Conservation (phyloP, 1,139 yeast species). For the Meyerozyma athensensis region DNA sequence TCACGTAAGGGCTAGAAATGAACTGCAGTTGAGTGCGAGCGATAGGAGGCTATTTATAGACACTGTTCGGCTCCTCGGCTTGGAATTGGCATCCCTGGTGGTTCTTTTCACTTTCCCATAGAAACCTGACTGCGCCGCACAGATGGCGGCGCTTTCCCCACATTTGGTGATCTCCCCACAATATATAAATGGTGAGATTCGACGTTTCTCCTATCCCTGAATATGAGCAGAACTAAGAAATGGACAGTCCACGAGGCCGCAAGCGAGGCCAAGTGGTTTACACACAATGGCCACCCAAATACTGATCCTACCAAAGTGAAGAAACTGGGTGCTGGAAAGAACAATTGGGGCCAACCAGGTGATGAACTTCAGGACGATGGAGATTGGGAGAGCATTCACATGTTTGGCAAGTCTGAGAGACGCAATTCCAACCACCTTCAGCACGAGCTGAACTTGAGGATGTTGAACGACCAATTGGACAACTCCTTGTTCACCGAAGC, state of each 20-base stretch:
- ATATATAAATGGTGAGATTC: not conserved
- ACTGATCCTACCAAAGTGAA: conserved; percentile 71
- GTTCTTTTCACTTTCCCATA: not conserved
- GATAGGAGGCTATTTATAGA: not conserved
- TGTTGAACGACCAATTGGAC: conserved; percentile 3
- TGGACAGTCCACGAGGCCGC: conserved; percentile 64
- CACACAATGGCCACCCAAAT: conserved; percentile 64
- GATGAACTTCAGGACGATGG: conserved; percentile 52
- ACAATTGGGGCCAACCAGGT: conserved; percentile 70
- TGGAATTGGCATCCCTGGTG: not conserved
- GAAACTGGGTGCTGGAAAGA: conserved; percentile 82
- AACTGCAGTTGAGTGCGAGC: not conserved
- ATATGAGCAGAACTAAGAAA: conserved; percentile 83
- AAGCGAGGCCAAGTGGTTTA: conserved; percentile 66
- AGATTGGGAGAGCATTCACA: conserved; percentile 12
- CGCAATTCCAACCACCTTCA: conserved; percentile 38
- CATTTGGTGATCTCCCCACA: not conserved
- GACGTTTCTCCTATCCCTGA: conserved; percentile 3
- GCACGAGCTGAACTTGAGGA: conserved; percentile 1
- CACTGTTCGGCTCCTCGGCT: not conserved
- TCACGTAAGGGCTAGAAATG: not conserved
- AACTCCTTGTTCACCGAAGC: not conserved
- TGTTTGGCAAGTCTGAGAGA: conserved; percentile 27
- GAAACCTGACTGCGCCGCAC: conserved; percentile 1
- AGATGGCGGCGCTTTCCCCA: not conserved